phyloP scores from a whole-genome alignment of 371 early-diverging fungal genomes.

The Choanephora cucurbitarum region DNA sequence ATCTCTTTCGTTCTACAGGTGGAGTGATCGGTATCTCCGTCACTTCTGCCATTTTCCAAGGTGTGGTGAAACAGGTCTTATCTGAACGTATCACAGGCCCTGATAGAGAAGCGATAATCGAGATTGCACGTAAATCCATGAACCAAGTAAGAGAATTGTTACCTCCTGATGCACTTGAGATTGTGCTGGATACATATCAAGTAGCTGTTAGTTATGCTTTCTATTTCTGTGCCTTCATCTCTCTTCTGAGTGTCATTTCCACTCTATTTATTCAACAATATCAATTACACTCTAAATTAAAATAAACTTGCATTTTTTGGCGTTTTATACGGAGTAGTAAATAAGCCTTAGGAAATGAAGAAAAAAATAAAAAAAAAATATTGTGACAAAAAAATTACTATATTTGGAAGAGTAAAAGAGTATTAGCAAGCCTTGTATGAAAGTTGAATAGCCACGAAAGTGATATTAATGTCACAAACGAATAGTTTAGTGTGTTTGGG shows the following conservation, averaged over 20 bases:
- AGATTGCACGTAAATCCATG: conserved; percentile 51
- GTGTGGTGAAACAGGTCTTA: conserved; percentile 33
- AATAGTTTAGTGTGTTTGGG: too few relatives aligned
- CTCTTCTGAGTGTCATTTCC: conserved; percentile 34
- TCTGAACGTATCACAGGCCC: conserved; percentile 40
- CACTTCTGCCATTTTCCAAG: conserved; percentile 49
- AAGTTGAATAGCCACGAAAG: too few relatives aligned
- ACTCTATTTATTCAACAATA: conserved; percentile 54
- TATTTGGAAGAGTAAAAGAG: too few relatives aligned
- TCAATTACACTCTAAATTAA: conserved; percentile 43
- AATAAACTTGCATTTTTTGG: conserved; percentile 9
- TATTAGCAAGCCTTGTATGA: too few relatives aligned
- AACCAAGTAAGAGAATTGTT: conserved; percentile 34
- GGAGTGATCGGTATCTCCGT: conserved; percentile 47
- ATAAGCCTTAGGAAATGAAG: too few relatives aligned
- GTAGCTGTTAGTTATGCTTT: conserved; percentile 40
- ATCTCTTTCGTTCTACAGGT: conserved; percentile 51
- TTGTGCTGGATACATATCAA: conserved; percentile 46
- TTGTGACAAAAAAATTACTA: too few relatives aligned
- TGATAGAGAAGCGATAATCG: conserved; percentile 33
- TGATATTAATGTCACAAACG: too few relatives aligned
- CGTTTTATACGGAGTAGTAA: too few relatives aligned
- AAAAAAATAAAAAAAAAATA: too few relatives aligned
- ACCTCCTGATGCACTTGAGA: conserved; percentile 37
- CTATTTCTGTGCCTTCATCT: conserved; percentile 32